Evolutionary conservation across 2,329 filamentous ascomycete genomes (phyloP), one percentile per base, ranked within the genome.

Genomic region (Ophiostoma triangulosporum): DNA sequence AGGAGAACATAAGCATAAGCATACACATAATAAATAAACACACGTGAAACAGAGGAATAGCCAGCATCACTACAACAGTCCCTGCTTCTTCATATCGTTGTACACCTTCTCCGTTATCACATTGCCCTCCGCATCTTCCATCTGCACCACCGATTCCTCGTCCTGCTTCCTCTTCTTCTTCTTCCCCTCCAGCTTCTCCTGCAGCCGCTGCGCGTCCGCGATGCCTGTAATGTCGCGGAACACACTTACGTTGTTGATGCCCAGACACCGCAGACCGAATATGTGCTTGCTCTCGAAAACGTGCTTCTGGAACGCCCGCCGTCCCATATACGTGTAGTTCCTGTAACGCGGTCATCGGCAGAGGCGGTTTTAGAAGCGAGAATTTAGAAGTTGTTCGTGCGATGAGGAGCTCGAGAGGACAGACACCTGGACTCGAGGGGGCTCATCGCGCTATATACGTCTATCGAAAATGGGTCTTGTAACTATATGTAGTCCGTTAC

Each of bases 91-190:
- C 68, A 97, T 70, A 75, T 98, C 93, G 60, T 90, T 83, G 68
- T 96, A 98, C 53, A 98, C 91, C 75, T 95, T 95, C 71, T 96
- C 89, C 0, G 94, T 93, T 93, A 98, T 98, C 54, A 98, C 93
- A 63, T 98, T 97, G 48, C 93, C 93, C 65, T 95, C 87, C 0
- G 81, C 86, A 67, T 98, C 93, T 73, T 98, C 93, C 93, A 98
- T 98, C 73, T 98, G 89, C 50, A 97, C 88, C 9, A 98, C 80
- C 56, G 85, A 88, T 35, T 91, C 88, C 45, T 86, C 84, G 57
- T 84, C 81, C 1, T 84, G 74, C 65, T 82, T 84, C 58, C 81
- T 81, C 67, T 81, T 84, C 74, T 86, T 88, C 69, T 86, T 84
- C 60, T 95, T 89, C 54, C 81, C 75, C 66, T 94, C 85, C 24